phyloP scores from a whole-genome alignment of 2,329 filamentous ascomycete species.

The Ophiostoma pallidulum region DNA sequence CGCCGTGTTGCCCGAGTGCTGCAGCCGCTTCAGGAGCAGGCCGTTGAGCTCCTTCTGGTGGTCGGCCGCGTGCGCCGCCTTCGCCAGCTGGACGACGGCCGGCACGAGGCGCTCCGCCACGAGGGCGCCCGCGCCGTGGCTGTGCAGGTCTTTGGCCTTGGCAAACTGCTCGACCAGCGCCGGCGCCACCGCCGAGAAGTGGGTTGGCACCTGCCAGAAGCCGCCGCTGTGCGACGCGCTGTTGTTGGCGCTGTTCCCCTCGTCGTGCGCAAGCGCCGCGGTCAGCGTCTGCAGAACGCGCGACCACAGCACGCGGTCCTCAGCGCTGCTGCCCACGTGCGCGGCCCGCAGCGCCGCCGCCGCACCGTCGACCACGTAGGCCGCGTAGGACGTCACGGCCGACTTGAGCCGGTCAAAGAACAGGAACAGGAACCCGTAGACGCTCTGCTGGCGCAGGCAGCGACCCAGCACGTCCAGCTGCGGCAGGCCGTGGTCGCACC shows the following conservation, averaged over 20 bases:
- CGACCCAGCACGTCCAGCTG: slow-evolving; percentile 52
- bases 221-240: neutral
- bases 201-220: slow-evolving; percentile 88
- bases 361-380: slow-evolving; percentile 70
- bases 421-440: slow-evolving; percentile 69
- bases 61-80: slow-evolving; percentile 71
- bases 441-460: slow-evolving; percentile 57
- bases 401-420: slow-evolving; percentile 87
- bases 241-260: slow-evolving; percentile 50
- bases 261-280: slow-evolving; percentile 76
- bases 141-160: slow-evolving; percentile 27
- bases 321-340: slow-evolving; percentile 35
- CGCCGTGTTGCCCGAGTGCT: slow-evolving; percentile 53
- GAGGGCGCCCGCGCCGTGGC: slow-evolving; percentile 20
- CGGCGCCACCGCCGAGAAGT: slow-evolving; percentile 64
- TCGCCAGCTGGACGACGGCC: slow-evolving; percentile 68
- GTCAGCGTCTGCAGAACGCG: slow-evolving; percentile 62
- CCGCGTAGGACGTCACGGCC: slow-evolving; percentile 86
- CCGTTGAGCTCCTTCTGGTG: slow-evolving; percentile 87
- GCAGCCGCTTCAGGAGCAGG: slow-evolving; percentile 66
- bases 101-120: slow-evolving; percentile 53
- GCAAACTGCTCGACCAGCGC: slow-evolving; percentile 60
- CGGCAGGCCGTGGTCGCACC: slow-evolving; percentile 53
- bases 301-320: slow-evolving; percentile 54
- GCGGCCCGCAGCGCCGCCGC: slow-evolving; percentile 49